Evolutionary conservation across 2,329 filamentous ascomycete genomes (phyloP).

Genomic region (Cladosporium velox): DNA sequence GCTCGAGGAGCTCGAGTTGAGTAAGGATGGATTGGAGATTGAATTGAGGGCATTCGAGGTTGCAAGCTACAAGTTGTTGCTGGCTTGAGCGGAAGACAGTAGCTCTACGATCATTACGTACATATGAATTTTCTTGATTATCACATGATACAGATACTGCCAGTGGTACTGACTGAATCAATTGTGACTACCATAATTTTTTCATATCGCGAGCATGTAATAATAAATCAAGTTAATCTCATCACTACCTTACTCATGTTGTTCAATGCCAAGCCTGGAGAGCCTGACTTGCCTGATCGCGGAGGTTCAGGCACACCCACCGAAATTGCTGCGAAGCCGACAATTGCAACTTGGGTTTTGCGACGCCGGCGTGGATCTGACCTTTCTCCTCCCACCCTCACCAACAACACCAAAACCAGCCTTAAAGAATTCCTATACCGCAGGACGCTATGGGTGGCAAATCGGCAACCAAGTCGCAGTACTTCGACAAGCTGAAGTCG

Average conservation of each 20-base stretch:
- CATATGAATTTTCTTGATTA: conserved; percentile 1
- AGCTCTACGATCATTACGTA: conserved; percentile 8
- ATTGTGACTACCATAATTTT: neutral
- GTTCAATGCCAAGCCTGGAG: neutral
- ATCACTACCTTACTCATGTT: neutral
- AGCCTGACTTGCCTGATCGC: neutral
- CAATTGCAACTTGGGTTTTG: conserved; percentile 9
- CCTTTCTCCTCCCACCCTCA: conserved; percentile 3
- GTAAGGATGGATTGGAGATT: conserved; percentile 41
- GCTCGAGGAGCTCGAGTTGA: conserved; percentile 63
- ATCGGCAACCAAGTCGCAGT: conserved; percentile 86
- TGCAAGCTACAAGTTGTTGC: conserved; percentile 39
- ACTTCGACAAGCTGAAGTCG: conserved; percentile 99
- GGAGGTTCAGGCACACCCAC: conserved; percentile 5
- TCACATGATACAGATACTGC: neutral
- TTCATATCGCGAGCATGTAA: neutral
- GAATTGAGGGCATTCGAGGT: conserved; percentile 44
- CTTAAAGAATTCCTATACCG: conserved; percentile 40
- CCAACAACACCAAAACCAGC: conserved; percentile 20
- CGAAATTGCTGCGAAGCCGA: conserved; percentile 14
- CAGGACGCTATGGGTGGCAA: conserved; percentile 58
- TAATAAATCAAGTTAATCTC: neutral
- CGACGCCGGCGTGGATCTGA: neutral
- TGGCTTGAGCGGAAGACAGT: conserved; percentile 27
- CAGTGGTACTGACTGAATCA: neutral